Evolutionary conservation across 1,284 basidiomycete species (phyloP), one percentile per base, ranked within the genome.

Genomic region (Ustilago tritici): DNA sequence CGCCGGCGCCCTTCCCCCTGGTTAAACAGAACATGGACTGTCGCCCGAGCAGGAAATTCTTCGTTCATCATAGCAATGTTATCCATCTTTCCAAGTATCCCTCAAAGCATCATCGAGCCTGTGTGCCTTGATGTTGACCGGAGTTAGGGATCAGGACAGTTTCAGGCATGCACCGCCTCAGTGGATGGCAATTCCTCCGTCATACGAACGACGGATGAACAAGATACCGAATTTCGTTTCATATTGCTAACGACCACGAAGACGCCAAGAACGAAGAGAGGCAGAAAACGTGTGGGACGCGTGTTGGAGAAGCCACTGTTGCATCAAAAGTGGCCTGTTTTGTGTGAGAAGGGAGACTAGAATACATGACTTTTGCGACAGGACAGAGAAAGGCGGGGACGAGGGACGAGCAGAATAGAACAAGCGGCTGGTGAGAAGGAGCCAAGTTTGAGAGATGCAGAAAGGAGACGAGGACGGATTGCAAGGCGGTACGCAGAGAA

Each of bases 1-100:
- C 56, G 82, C 80, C 23, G 79, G 80, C 32, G 79, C 83, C 32
- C 78, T 86, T 5, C 85, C 85, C 5, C 85, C 85, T 40, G 85
- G 85, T 49, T 86, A 76, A 68, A 32, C 28, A 23, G 32, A 11
- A 4, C 43, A n/a, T 19, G 15, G 32, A 23, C 31, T 35, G 55
- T 32, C 40, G 17, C 17, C 17, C 40, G 17, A 11, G 43, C 6
- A 9, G 15, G 23, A 28, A 10, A 10, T 40, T 50, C 7, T 31
- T 49, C 2, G 6, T 50, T 28, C 12, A 5, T 31, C 15, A 15
- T 12, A 23, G 49, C 49, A 50, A 50, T 50, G 14, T 19, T 19
- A 46, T 46, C 43, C 19, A 19, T 15, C 43, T 9, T 23, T 46
- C 6, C 43, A 19, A 46, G 43, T 19, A 46, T 46, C 14, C n/a